Evolutionary conservation across 1,139 yeast genomes (phyloP).

Genomic region (Debaryomycetaceae sp.): DNA sequence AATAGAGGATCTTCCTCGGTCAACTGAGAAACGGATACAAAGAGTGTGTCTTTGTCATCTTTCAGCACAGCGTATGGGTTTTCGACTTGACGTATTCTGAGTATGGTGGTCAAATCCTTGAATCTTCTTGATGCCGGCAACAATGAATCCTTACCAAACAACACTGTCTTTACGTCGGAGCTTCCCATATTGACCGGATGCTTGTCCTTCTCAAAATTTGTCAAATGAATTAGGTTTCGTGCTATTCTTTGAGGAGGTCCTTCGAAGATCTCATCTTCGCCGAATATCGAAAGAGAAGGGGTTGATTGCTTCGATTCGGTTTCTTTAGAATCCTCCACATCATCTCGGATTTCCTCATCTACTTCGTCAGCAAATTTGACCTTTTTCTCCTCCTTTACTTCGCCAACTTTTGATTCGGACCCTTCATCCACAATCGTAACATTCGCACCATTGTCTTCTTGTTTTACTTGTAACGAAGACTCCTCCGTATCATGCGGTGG

Average conservation of each 20-base stretch:
- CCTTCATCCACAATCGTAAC: neutral
- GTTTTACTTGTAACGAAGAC: neutral
- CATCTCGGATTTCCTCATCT: constrained; percentile 8
- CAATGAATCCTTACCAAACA: constrained; percentile 61
- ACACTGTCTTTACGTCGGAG: constrained; percentile 33
- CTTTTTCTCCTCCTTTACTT: constrained; percentile 9
- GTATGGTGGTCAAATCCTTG: constrained; percentile 53
- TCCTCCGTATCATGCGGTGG: too few relatives aligned
- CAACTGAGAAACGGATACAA: constrained; percentile 31
- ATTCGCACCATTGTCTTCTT: neutral
- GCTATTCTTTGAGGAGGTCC: constrained; percentile 65
- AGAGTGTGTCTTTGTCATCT: constrained; percentile 34
- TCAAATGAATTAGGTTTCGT: constrained; percentile 45
- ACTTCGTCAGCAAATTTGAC: constrained; percentile 31
- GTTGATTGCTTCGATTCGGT: constrained; percentile 4
- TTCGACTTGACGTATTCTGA: constrained; percentile 42
- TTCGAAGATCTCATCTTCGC: constrained; percentile 38
- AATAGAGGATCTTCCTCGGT: constrained; percentile 40
- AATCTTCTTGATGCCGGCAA: constrained; percentile 51
- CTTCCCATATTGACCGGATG: constrained; percentile 18
- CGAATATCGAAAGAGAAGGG: constrained; percentile 8
- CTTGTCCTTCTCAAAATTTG: constrained; percentile 40
- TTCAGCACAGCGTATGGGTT: constrained; percentile 39
- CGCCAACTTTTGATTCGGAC: neutral
- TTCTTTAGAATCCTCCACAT: constrained; percentile 5